These are phyloP conservation scores for Claviceps sp. DNA, from an alignment of 2,329 filamentous ascomycete genomes.

Conservation along the genomic window DNA sequence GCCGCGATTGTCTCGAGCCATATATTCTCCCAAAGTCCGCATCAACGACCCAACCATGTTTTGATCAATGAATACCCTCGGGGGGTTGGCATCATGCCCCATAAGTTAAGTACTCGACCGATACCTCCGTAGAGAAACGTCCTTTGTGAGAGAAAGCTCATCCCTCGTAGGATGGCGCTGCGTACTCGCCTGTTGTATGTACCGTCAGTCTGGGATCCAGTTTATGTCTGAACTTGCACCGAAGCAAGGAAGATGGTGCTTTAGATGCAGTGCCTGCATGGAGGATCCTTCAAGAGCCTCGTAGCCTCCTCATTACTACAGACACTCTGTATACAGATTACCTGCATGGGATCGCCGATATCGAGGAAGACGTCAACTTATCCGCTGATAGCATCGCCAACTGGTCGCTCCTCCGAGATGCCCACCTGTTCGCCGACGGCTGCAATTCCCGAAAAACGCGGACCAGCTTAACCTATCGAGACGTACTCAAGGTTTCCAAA, in stretches of 20 bases:
- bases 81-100: slow-evolving; percentile 90
- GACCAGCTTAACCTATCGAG: slow-evolving; percentile 67
- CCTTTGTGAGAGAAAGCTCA: slow-evolving; percentile 16
- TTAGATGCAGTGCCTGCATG: slow-evolving; percentile 35
- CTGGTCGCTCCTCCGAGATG: slow-evolving; percentile 51
- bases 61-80: slow-evolving; percentile 85
- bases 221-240: slow-evolving; percentile 65
- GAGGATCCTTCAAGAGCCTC: slow-evolving; percentile 67
- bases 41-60: slow-evolving; percentile 73
- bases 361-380: slow-evolving; percentile 53
- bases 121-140: slow-evolving; percentile 2
- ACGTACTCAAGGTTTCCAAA: slow-evolving; percentile 72
- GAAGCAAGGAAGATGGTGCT: slow-evolving; percentile 47
- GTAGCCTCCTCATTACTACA: slow-evolving; percentile 65
- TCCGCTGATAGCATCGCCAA: slow-evolving; percentile 51
- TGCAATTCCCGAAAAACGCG: slow-evolving; percentile 44
- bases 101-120: slow-evolving; percentile 44
- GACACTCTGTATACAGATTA: slow-evolving; percentile 54
- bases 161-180: slow-evolving; percentile 52
- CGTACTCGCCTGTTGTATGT: slow-evolving; percentile 79
- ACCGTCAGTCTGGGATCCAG: slow-evolving; percentile 75
- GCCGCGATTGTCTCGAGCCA: slow-evolving; percentile 14
- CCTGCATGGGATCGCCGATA: slow-evolving; percentile 61
- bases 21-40: slow-evolving; percentile 53
- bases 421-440: slow-evolving; percentile 33